Evolutionary conservation across 306 rosid species (phyloP), one percentile per base, ranked within the genome.

Genomic region (Vigna unguiculata): DNA sequence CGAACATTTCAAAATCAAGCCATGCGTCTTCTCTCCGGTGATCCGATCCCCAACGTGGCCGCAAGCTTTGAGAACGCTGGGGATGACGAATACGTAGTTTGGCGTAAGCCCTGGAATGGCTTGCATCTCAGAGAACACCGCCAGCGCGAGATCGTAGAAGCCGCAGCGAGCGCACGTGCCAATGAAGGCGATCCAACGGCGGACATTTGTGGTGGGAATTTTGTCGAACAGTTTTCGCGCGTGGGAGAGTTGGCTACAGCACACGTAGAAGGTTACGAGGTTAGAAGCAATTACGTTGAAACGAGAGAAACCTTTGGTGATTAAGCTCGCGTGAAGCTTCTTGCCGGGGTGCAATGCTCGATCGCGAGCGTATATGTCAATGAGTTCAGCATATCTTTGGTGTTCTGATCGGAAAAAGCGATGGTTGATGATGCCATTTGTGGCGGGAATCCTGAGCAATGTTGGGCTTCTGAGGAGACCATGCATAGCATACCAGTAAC

Each of bases 21-120:
- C 83, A 40, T 91, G 98, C 11, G 89, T 55, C 53, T 87, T 84
- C 86, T 81, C 83, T 7, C 97, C 97, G 0, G 86, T 73, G 41
- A 58, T 28, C 24, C 64, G 40, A 41, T 90, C 84, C 2, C 85
- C 76, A 22, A 93, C 72, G 16, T 86, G 97, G 52, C 89, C 94
- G 36, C 96, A 91, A 8, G 97, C 96, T 82, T 87, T 94, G 79
- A 94, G 91, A 78, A 91, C 88, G 79, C 97, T 91, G 17, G 97
- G 97, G 68, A 94, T 80, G 15, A 87, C 88, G 38, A 87, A 81
- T 16, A 84, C 69, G 20, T 13, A 64, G 32, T 87, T 81, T 54
- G 80, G 90, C 22, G 76, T 86, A 2, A 61, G 24, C 11, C 85
- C 83, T 43, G 60, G 75, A 48, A 69, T 41, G 11, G 79, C 51